These are phyloP conservation scores for Zoysia japonica DNA, from an alignment of 176 grass and related monocot species.

Conservation along the genomic window DNA sequence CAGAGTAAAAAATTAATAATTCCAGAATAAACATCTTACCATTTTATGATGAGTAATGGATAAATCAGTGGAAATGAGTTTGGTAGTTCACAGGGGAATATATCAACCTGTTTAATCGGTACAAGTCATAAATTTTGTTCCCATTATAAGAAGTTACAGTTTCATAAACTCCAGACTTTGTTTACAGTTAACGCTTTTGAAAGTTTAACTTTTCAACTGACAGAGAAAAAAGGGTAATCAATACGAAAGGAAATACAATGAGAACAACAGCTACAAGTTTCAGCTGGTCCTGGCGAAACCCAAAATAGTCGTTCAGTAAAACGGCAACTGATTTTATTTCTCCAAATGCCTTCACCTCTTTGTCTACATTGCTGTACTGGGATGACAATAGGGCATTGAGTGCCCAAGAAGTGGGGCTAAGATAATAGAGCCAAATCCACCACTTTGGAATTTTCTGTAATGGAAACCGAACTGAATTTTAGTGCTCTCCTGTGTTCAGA, in stretches of 20 bases:
- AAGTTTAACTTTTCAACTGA: slow-evolving; percentile 25
- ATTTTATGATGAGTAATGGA: too few relatives aligned
- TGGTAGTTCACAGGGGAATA: too few relatives aligned
- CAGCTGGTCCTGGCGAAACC: neutral
- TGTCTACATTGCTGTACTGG: slow-evolving; percentile 7
- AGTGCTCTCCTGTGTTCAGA: neutral
- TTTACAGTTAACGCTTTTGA: neutral
- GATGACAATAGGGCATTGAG: slow-evolving; percentile 17
- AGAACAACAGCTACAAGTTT: neutral
- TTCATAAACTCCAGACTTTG: neutral
- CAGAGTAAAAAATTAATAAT: too few relatives aligned
- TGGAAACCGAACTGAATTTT: neutral
- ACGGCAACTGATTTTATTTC: neutral
- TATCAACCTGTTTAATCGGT: too few relatives aligned
- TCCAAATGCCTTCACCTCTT: slow-evolving; percentile 12
- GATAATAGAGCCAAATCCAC: slow-evolving; percentile 19
- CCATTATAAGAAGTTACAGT: neutral
- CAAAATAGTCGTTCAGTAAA: slow-evolving; percentile 15
- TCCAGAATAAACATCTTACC: too few relatives aligned
- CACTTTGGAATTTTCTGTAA: slow-evolving; percentile 19
- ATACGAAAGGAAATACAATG: slow-evolving; percentile 8
- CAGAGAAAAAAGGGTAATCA: neutral
- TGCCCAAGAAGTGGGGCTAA: slow-evolving; percentile 4
- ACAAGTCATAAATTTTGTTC: too few relatives aligned
- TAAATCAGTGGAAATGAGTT: too few relatives aligned